Conservation (phyloP, 2,329 filamentous ascomycete species). For the Xylariaceae sp. region DNA sequence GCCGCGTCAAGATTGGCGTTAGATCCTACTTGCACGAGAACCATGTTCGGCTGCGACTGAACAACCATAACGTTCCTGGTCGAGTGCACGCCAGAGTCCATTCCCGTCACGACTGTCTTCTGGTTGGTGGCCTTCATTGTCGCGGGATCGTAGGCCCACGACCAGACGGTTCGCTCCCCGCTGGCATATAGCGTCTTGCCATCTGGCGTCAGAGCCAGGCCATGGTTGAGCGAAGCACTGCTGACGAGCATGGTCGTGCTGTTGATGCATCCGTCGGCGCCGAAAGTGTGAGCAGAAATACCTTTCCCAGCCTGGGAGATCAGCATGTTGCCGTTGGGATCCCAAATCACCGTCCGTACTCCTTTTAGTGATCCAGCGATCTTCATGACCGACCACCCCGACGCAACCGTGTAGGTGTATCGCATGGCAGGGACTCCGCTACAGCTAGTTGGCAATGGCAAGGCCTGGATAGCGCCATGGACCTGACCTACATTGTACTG, state of each 20-base stretch:
- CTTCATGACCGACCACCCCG: constrained; percentile 36
- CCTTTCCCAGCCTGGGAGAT: constrained; percentile 33
- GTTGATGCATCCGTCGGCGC: constrained; percentile 35
- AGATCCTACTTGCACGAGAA: constrained; percentile 35
- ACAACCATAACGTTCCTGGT: constrained; percentile 34
- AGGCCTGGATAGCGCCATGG: constrained; percentile 12
- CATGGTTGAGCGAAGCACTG: constrained; percentile 35
- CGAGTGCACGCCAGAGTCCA: constrained; percentile 36
- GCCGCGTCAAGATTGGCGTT: constrained; percentile 35
- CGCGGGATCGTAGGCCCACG: constrained; percentile 53
- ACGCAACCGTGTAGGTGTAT: constrained; percentile 28
- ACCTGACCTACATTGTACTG: constrained; percentile 5
- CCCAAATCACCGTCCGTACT: constrained; percentile 33
- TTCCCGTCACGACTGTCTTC: constrained; percentile 34
- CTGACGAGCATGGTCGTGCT: constrained; percentile 31
- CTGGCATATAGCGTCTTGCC: constrained; percentile 35
- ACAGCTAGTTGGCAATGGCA: constrained; percentile 31
- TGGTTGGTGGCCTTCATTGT: constrained; percentile 41
- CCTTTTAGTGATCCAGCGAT: constrained; percentile 32
- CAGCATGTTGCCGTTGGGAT: constrained; percentile 33
- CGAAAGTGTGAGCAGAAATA: constrained; percentile 36
- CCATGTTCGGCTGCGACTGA: constrained; percentile 30
- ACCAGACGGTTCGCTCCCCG: constrained; percentile 40
- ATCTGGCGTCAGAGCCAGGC: constrained; percentile 34
- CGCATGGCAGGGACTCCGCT: constrained; percentile 29